Evolutionary conservation across 2,329 filamentous ascomycete genomes (phyloP), one percentile per base, ranked within the genome.

Genomic region (Teratosphaeria epicoccoides): DNA sequence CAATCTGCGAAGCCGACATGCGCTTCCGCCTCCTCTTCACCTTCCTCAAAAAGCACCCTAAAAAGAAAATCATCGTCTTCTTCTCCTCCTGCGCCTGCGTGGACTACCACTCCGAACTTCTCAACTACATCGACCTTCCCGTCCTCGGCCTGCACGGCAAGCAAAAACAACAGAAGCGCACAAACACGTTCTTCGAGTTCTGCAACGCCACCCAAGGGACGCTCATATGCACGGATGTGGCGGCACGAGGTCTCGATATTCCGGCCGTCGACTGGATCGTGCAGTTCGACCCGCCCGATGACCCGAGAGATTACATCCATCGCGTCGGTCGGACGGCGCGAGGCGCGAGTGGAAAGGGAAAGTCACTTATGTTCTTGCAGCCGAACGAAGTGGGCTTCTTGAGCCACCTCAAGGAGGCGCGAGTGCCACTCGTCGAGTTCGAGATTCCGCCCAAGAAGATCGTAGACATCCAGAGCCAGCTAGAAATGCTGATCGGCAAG

Each of bases 91-190:
- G 64, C 47, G 88, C 88, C 65, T 94, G 86, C 59, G 91, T 97
- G 63, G 95, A 95, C 69, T 98, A 97, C 72, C 89, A 95, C 71
- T 83, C 87, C 24, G 90, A 97, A 69, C 81, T 98, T 24, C 82
- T 98, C 60, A 97, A 97, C 74, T 97, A 95, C 73, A 96, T 97
- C 63, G 93, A 97, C 69, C 79, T 96, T 40, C 89, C 87, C 4
- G 87, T 94, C 2, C 78, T 95, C 43, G 85, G 88, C 61, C 76
- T 95, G 6, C 88, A 94, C 69, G 93, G 89, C 60, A 96, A 98
- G 73, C 88, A 95, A 72, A 98, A 98, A 73, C 93, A 98, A 71
- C 89, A 96, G 71, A 95, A 95, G 71, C 87, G 93, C n/a, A 98
- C 93, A 23, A 95, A 94, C 67, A 95, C 89, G 0, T 98, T 98